phyloP scores from a whole-genome alignment of 345 rosid genomes.

The Heritiera littoralis region DNA sequence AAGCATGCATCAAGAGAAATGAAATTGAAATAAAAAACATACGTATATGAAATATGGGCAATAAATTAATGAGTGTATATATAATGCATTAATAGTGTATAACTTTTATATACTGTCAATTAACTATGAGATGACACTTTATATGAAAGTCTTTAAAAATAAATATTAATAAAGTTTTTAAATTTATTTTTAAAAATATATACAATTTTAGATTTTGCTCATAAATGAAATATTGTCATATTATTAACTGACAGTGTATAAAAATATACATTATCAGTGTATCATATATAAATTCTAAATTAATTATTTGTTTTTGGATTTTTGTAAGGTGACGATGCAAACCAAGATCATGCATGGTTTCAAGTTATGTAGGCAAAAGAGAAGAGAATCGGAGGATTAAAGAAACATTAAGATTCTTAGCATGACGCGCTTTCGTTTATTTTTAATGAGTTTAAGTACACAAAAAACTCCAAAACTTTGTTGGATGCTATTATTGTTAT shows the following conservation, averaged over 20 bases:
- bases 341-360: not conserved
- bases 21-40: not conserved
- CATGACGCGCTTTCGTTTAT: not conserved
- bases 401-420: not conserved
- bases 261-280: too few species aligned
- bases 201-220: too few species aligned
- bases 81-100: too few species aligned
- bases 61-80: not conserved
- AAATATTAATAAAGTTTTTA: too few species aligned
- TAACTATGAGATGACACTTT: too few species aligned
- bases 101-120: too few species aligned
- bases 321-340: not conserved
- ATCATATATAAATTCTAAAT: too few species aligned
- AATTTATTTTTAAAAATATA: too few species aligned
- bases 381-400: not conserved
- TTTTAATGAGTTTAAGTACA: not conserved
- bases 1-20: not conserved
- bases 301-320: not conserved
- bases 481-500: not conserved
- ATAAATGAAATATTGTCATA: too few species aligned
- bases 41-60: not conserved
- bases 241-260: too few species aligned
- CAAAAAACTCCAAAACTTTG: not conserved
- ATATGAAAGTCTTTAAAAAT: too few species aligned
- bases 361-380: not conserved